Evolutionary conservation across 176 grass and related monocot species (phyloP), one percentile per base, ranked within the genome.

Genomic region (Areca catechu): DNA sequence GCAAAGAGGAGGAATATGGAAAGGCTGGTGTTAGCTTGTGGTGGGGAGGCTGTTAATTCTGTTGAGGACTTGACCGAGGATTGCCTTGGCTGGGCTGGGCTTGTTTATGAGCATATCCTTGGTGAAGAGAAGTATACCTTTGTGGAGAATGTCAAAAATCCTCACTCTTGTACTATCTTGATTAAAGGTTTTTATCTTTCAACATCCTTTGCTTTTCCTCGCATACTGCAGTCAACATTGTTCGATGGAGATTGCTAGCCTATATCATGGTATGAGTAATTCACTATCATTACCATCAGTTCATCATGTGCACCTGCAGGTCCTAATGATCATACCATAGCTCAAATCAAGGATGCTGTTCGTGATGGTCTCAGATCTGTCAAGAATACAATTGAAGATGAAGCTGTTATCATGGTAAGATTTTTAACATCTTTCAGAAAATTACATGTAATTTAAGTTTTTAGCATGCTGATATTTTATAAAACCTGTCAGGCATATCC

Each of bases 1-100:
- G 86, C 92, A 2, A 97, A 97, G 75, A 82, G 92, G 72, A 87
- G 92, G 58, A 97, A 97, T 74, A 97, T 97, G 92, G 92, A 97
- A 68, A 84, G 92, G 70, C 71, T 97, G 53, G 92, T 91, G 61
- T 65, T 96, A 60, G 83, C 86, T 28, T 97, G 93, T 15, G 84
- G 93, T 0, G 93, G 87, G 51, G 93, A 97, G 71, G 81, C 93
- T 68, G 81, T 97, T 58, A 85, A 92, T 77, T 97, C 93, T 49
- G 84, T 97, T 28, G 93, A 97, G 67, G 87, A 85, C 14, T 74
- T 97, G 69, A 88, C 78, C 4, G 87, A 91, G 77, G 93, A 85
- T 30, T 85, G 83, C 68, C 86, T 97, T 74, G 93, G 93, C 58
- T 97, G 86, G 86, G 92, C 92, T 53, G 92, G 93, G 57, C 86